Evolutionary conservation across 345 rosid species (phyloP).

Genomic region (Lenwebbia sp.): DNA sequence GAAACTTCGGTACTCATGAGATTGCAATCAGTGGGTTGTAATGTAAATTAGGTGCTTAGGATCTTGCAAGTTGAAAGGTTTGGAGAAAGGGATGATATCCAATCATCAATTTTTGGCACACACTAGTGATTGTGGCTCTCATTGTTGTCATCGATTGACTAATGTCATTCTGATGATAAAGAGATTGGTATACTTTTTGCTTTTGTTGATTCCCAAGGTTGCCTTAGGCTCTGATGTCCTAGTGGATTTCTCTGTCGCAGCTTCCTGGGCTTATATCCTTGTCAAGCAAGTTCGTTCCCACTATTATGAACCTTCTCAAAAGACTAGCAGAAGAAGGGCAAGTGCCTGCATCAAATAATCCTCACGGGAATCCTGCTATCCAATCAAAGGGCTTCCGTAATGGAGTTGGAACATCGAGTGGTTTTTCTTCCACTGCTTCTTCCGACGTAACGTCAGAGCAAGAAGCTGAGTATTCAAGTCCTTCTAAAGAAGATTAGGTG

Average conservation of each 20-base stretch:
- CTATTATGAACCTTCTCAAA: conserved; percentile 80
- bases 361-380: conserved; percentile 21
- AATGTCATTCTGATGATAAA: not conserved
- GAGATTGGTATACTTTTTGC: not conserved
- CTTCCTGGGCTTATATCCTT: conserved; percentile 81
- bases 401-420: conserved; percentile 26
- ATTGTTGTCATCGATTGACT: not conserved
- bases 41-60: not conserved
- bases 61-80: not conserved
- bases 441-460: conserved; percentile 29
- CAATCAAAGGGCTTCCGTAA: conserved; percentile 24
- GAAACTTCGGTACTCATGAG: not conserved
- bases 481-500: conserved; percentile 39
- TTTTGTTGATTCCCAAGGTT: not conserved
- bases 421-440: conserved; percentile 37
- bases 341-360: conserved; percentile 25
- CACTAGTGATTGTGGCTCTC: not conserved
- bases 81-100: not conserved
- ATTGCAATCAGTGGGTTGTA: not conserved
- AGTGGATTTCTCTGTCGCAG: conserved; percentile 28
- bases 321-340: conserved; percentile 76
- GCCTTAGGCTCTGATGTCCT: not conserved
- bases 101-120: not conserved
- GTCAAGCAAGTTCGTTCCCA: conserved; percentile 76
- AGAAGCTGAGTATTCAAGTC: conserved; percentile 27